Evolutionary conservation across 1,139 yeast species (phyloP), one percentile per base, ranked within the genome.

Genomic region (Debaryomyces psychrophilus): DNA sequence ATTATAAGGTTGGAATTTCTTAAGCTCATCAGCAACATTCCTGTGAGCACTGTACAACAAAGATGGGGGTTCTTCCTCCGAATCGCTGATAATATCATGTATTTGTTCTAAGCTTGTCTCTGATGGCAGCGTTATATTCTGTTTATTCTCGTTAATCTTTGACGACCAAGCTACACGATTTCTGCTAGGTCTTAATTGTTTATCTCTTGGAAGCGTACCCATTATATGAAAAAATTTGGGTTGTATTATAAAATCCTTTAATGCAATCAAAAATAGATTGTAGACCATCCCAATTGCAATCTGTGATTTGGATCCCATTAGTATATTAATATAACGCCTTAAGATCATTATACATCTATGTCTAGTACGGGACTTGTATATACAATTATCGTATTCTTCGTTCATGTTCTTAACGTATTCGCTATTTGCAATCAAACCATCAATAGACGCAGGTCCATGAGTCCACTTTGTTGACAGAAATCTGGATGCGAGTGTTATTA

Each of bases 401-500:
- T 55, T 59, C 20, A 60, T 50, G 38, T 57, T 60, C 18, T 58
- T 57, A 8, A 57, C 49, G 3, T 38, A 28, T 14, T 18, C 26
- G n/a, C 14, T 20, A 28, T 28, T 28, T 26, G 64, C 52, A n/a
- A 63, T 52, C 1, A 64, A 50, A 4, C 62, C 61, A 9, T 55
- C 61, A 39, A 58, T 43, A 7, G 53, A 43, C 8, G 56, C 38
- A 18, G 50, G 17, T 18, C 48, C 51, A 18, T 56, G 52, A 6
- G 66, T 56, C 62, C 64, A 67, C 47, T 68, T 68, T 26, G 59
- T 56, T 6, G 52, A 53, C 4, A 68, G 60, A 22, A 58, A 47
- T 43, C 74, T 53, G 0, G 68, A 58, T 1, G 69, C 66, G 28
- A 71, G 44, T 0, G 77, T 69, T 20, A 71, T 47, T 18, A 73